Evolutionary conservation across 768 basidiomycete species (phyloP).

Genomic region (Boletus coccyginus): DNA sequence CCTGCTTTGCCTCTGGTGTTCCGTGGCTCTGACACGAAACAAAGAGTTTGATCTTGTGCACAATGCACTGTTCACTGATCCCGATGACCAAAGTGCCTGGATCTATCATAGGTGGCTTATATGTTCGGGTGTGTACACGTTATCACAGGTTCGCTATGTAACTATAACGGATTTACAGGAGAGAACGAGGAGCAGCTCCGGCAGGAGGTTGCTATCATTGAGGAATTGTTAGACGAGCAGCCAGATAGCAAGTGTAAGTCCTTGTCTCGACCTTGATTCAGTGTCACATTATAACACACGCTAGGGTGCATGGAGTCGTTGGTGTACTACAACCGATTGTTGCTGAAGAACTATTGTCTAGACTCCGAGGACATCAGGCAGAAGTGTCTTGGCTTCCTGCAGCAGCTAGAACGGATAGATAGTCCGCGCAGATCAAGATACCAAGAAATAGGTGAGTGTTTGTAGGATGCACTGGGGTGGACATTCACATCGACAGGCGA

Average conservation of each 20-base stretch:
- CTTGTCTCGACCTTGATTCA: not conserved
- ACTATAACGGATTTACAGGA: conserved; percentile 40
- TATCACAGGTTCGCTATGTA: not conserved
- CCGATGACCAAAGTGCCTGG: conserved; percentile 96
- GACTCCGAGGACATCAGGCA: conserved; percentile 38
- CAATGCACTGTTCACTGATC: conserved; percentile 96
- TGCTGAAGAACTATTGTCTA: conserved; percentile 48
- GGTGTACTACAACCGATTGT: conserved; percentile 75
- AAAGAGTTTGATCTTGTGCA: conserved; percentile 89
- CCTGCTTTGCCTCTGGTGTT: not conserved
- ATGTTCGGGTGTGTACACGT: conserved; percentile 55
- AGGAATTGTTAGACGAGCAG: conserved; percentile 83
- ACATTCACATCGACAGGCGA: not conserved
- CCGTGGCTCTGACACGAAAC: not conserved
- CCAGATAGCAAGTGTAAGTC: conserved; percentile 88
- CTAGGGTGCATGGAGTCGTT: conserved; percentile 95
- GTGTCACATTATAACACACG: not conserved
- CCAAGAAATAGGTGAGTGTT: conserved; percentile 52
- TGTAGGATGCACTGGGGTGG: not conserved
- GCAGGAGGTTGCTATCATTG: conserved; percentile 75
- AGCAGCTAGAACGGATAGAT: conserved; percentile 63
- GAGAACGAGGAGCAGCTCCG: conserved; percentile 55
- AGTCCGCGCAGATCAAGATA: conserved; percentile 66
- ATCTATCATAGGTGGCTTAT: conserved; percentile 98
- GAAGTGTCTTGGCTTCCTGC: conserved; percentile 51